Conservation (phyloP, 2,329 filamentous ascomycete genomes). For the Epichloe amarillans region DNA sequence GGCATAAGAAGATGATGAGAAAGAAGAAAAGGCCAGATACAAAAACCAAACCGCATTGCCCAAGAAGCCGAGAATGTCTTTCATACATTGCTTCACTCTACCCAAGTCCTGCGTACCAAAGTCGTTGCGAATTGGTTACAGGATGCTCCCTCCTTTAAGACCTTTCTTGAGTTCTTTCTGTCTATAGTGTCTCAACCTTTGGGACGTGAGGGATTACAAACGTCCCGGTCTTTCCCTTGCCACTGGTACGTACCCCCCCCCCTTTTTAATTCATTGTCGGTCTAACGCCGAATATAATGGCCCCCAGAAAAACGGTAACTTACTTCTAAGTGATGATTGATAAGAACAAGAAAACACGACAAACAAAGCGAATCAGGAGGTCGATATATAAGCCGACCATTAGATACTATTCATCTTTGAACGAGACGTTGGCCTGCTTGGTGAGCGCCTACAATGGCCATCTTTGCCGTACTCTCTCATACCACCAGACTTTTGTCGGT, state of each 20-base stretch:
- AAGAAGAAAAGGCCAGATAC: constrained; percentile 5
- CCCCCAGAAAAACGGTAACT: constrained; percentile 3
- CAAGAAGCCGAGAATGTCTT: constrained; percentile 17
- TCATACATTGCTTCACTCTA: constrained; percentile 21
- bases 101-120: constrained; percentile 19
- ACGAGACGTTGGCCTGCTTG: background rate
- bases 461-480: background rate
- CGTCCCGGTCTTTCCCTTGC: constrained; percentile 5
- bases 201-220: constrained; percentile 15
- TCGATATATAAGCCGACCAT: background rate
- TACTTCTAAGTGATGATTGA: constrained; percentile 1
- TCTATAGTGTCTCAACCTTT: constrained; percentile 23
- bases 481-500: background rate
- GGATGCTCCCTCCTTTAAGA: constrained; percentile 10
- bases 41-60: constrained; percentile 11
- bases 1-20: constrained; percentile 6
- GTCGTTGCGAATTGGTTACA: constrained; percentile 25
- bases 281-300: constrained; percentile 1
- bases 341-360: background rate
- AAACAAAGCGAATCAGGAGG: background rate
- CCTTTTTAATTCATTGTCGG: constrained; percentile 1
- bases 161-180: constrained; percentile 15
- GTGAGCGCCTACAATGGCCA: background rate
- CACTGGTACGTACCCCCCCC: constrained; percentile 8
- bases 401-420: background rate